phyloP scores from a whole-genome alignment of 1,284 basidiomycete genomes.

The Boletus holoroseus region DNA sequence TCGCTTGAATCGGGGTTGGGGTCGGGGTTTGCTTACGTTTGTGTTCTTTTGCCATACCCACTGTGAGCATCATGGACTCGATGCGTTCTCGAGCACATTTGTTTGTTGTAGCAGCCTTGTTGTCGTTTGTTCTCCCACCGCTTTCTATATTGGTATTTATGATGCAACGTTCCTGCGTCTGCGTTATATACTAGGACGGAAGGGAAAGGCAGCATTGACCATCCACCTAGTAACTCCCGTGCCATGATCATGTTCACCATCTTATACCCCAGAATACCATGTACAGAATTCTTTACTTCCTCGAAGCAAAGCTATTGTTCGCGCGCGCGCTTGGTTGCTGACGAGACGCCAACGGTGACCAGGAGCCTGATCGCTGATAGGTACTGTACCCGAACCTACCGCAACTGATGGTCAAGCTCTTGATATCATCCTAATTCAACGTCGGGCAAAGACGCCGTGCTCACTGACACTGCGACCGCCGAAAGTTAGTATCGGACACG shows the following conservation, averaged over 20 bases:
- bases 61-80: constrained; percentile 6
- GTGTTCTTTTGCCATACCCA: not conserved
- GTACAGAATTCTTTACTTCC: no score
- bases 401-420: constrained; percentile 86
- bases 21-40: not conserved
- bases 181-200: not conserved
- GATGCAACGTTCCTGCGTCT: not conserved
- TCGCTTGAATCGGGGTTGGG: constrained; percentile 33
- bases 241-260: no score
- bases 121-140: not conserved
- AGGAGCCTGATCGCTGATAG: constrained; percentile 84
- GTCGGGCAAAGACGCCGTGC: constrained; percentile 77
- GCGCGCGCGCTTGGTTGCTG: not conserved
- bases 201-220: no score
- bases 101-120: not conserved
- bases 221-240: no score
- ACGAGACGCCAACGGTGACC: not conserved
- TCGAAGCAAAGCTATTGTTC: no score
- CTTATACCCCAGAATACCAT: no score
- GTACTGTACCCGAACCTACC: constrained; percentile 86
- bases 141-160: constrained; percentile 20
- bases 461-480: constrained; percentile 88
- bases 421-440: constrained; percentile 80
- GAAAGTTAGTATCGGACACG: constrained; percentile 85
- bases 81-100: not conserved